Evolutionary conservation across 2,329 filamentous ascomycete genomes (phyloP), one percentile per base, ranked within the genome.

Genomic region (Clathrospora elynae): DNA sequence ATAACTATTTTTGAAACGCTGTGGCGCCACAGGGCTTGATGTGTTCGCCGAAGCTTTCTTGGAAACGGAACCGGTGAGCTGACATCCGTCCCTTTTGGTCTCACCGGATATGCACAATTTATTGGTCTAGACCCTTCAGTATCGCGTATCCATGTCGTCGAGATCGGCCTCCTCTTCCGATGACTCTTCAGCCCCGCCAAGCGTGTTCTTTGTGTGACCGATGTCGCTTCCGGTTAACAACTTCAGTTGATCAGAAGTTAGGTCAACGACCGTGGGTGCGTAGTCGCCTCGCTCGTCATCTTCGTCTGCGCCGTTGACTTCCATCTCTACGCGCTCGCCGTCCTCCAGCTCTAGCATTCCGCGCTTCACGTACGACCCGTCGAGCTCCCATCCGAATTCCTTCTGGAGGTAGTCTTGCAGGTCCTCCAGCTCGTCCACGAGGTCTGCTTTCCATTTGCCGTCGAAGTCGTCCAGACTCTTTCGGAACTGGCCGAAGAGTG

Each of bases 251-350:
- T 70, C 70, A 3, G 71, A 61, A 11, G 73, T 75, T 47, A 78
- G 51, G 25, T 85, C 79, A 13, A 86, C 81, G 20, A 86, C 66
- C 24, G 78, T 71, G 13, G 83, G 83, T 19, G 82, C 82, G 73
- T 82, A 85, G 53, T 86, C 82, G 8, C 83, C 83, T 9, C 74
- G 77, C 65, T 85, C 82, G 35, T 85, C 82, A 13, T 84, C 81
- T 56, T 81, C 79, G 30, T 83, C 81, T 25, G 71, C 68, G 10
- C 72, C 75, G 13, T 71, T 70, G 49, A 80, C 68, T 13, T 82
- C 80, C 72, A 85, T 73, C 52, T 83, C 80, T 3, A 85, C 77
- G 49, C 75, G 71, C 63, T 85, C 83, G 11, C 83, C 83, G 57
- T 85, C 83, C 60, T 85, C 82, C 39, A 85, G 59, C 49, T 81